Conservation (phyloP, 2,329 filamentous ascomycete species). For the Beauveria varroae region DNA sequence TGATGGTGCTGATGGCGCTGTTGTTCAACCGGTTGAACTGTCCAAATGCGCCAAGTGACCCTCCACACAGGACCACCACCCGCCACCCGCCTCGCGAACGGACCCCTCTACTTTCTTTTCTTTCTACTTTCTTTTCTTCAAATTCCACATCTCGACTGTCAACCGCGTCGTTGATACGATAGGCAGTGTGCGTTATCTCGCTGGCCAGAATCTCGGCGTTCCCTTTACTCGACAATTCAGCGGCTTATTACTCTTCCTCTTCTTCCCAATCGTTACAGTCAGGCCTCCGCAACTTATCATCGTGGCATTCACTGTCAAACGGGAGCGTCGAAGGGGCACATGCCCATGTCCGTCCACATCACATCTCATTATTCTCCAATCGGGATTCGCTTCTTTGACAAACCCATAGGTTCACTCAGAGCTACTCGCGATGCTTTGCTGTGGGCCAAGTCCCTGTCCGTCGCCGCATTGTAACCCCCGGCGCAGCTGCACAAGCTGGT, state of each 20-base stretch:
- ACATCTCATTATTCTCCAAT: neutral
- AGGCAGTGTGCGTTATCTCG: neutral
- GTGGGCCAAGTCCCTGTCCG: neutral
- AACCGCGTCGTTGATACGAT: too few relatives aligned
- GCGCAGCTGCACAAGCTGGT: neutral
- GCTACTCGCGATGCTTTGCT: neutral
- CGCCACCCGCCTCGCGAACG: neutral
- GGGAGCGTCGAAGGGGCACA: neutral
- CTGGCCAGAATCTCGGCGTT: neutral
- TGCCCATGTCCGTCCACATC: neutral
- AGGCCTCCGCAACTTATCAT: neutral
- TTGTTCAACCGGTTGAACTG: too few relatives aligned
- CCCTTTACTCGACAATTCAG: neutral
- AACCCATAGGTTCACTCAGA: neutral
- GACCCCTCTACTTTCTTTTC: neutral
- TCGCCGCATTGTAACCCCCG: neutral
- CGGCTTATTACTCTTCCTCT: neutral
- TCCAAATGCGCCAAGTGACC: too few relatives aligned
- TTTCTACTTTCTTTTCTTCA: neutral
- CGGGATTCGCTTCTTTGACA: too few relatives aligned
- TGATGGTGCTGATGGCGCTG: too few relatives aligned
- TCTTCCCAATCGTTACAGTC: neutral
- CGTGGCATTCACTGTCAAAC: neutral
- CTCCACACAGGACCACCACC: neutral
- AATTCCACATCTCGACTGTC: neutral